Conservation (phyloP, 2,329 filamentous ascomycete genomes). For the Alternaria sp. region DNA sequence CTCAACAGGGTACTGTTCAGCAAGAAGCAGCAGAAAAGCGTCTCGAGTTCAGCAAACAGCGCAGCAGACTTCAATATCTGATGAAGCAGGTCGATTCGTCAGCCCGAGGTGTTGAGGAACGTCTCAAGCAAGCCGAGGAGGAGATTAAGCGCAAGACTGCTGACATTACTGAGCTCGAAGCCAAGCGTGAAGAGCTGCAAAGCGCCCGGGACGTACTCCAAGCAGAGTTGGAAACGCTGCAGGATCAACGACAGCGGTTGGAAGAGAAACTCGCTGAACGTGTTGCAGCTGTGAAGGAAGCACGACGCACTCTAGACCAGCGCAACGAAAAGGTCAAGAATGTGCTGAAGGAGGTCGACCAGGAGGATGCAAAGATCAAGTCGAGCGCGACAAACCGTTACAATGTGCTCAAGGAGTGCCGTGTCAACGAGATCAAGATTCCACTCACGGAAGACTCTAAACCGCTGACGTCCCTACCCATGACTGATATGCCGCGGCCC, state of each 20-base stretch:
- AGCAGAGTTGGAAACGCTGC: conserved; percentile 77
- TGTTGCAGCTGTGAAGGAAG: conserved; percentile 76
- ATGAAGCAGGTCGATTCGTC: conserved; percentile 72
- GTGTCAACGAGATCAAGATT: conserved; percentile 89
- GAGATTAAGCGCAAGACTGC: conserved; percentile 70
- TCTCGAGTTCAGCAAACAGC: conserved; percentile 83
- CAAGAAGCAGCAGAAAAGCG: conserved; percentile 89
- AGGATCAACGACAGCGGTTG: conserved; percentile 72
- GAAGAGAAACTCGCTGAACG: conserved; percentile 72
- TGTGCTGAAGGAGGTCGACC: conserved; percentile 74
- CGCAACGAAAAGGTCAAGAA: conserved; percentile 83
- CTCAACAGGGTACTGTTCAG: conserved; percentile 88
- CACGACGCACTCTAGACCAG: conserved; percentile 80
- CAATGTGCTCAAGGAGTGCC: conserved; percentile 82
- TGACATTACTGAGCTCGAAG: conserved; percentile 68
- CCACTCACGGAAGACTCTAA: conserved; percentile 76
- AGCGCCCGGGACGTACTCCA: conserved; percentile 73
- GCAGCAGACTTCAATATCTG: conserved; percentile 65
- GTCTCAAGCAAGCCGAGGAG: conserved; percentile 72
- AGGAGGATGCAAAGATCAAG: conserved; percentile 84
- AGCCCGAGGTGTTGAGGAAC: conserved; percentile 70
- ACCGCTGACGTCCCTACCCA: conserved; percentile 79
- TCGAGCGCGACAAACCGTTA: conserved; percentile 85
- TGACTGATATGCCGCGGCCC: conserved; percentile 74
- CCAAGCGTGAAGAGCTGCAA: conserved; percentile 76